Base-by-base conservation (phyloP, 768 basidiomycete genomes). In the Paxillus rubicundulus region DNA sequence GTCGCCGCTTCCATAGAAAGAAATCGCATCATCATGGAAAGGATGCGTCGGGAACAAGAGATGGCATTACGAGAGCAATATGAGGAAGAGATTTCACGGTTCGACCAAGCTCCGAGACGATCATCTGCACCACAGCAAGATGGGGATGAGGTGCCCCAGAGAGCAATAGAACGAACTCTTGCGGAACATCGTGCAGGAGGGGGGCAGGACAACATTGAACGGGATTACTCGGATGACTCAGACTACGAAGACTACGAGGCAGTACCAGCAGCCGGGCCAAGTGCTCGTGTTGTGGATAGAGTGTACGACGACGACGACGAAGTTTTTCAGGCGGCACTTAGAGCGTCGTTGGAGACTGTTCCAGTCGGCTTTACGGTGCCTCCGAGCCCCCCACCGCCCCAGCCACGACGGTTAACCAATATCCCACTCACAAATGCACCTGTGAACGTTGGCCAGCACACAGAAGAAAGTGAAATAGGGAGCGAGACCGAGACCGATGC, bases 251-350 rank as follows among this genome's bases (percentile, higher is more conserved):
- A 66, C 3, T 42, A 60, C 16, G 44, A 40, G 36, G 52, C 53
- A 18, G 4, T 42, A 24, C 54, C 51, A 13, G 33, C 47, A 32
- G 37, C 33, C 13, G 45, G 42, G 47, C 38, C 47, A 21, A 44
- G 28, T 30, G 38, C 34, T 39, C 56, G 38, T 48, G 32, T 43
- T 42, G 45, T 54, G 44, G 54, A 77, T 46, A 72, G 82, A 42
- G 80, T 85, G 36, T 85, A 89, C 58, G 92, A 94, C 56, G 92
- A 95, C 57, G 92, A 94, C 46, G 92, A 96, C 60, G 82, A 81
- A 20, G 86, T 89, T 60, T 71, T 96, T 42, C 93, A 95, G 70
- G 92, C 92, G 10, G 93, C 93, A 5, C 74, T 96, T 44, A 84
- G 75, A 63, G 93, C 91, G 2, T 93, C 92, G 34, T 73, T 95